These are phyloP conservation scores for Silene coronaria DNA, from an alignment of 179 eudicot species.

Conservation along the genomic window DNA sequence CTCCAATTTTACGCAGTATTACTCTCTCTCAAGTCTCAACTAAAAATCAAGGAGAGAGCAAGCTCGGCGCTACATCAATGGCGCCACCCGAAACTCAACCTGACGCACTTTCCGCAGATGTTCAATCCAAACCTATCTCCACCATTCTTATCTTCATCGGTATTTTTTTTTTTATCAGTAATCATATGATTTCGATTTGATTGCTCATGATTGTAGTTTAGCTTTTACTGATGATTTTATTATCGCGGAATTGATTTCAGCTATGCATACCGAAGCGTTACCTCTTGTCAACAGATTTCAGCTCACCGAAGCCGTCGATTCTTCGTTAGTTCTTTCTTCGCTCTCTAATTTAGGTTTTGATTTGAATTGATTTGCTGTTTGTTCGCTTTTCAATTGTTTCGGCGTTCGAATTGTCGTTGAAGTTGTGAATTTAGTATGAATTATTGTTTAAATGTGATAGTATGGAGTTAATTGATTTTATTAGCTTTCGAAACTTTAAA, in stretches of 20 bases:
- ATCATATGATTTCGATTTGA: background rate
- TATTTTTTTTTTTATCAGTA: slow-evolving; percentile 12
- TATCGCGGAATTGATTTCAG: slow-evolving; percentile 31
- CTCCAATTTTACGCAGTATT: background rate
- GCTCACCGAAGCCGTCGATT: slow-evolving; percentile 51
- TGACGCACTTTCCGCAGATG: slow-evolving; percentile 7
- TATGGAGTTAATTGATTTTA: background rate
- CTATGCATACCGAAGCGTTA: slow-evolving; percentile 84
- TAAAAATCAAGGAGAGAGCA: background rate
- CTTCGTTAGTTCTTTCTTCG: slow-evolving; percentile 43
- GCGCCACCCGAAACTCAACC: slow-evolving; percentile 37
- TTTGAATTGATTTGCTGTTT: background rate
- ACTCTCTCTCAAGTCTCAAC: background rate
- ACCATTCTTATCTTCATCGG: slow-evolving; percentile 61
- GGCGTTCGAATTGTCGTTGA: background rate
- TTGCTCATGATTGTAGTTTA: background rate
- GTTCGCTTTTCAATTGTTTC: background rate
- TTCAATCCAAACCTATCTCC: slow-evolving; percentile 44
- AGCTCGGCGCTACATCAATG: slow-evolving; percentile 23
- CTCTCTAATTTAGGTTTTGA: background rate
- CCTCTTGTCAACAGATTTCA: slow-evolving; percentile 62
- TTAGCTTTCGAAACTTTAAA: background rate
- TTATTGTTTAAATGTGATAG: background rate
- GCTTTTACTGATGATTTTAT: background rate
- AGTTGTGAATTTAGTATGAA: background rate